Conservation (phyloP, 176 grass and related monocot genomes). For the Elaeis guineensis region DNA sequence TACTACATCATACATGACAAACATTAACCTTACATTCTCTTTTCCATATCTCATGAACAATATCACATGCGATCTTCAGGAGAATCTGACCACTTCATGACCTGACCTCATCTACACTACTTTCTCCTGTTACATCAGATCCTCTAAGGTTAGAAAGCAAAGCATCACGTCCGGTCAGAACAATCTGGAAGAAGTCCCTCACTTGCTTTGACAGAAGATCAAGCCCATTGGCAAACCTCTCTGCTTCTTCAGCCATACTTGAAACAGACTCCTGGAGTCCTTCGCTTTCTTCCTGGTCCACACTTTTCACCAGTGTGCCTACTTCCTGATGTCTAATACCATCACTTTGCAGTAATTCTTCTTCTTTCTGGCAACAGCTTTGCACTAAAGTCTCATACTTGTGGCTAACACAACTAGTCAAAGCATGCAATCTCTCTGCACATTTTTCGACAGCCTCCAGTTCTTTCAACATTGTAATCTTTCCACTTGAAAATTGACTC, state of each 20-base stretch:
- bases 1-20: no score
- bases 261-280: conserved; percentile 36
- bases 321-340: conserved; percentile 22
- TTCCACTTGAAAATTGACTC: conserved; percentile 16
- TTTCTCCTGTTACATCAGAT: conserved; percentile 5
- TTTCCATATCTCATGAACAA: no score
- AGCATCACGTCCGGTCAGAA: conserved; percentile 67
- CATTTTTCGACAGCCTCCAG: conserved; percentile 45
- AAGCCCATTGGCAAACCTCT: conserved; percentile 34
- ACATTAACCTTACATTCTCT: no score
- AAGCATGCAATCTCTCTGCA: conserved; percentile 35
- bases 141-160: conserved; percentile 81
- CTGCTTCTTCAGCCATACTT: conserved; percentile 27
- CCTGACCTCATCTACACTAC: conserved; percentile 24
- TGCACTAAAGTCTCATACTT: conserved; percentile 25
- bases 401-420: conserved; percentile 22
- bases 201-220: conserved; percentile 51
- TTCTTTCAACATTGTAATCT: conserved; percentile 47
- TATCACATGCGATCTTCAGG: no score
- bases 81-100: conserved; percentile 8
- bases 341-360: neutral
- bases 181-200: conserved; percentile 67
- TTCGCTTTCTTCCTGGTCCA: conserved; percentile 5
- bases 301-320: neutral
- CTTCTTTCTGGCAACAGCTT: neutral